Conservation (phyloP, 2,329 filamentous ascomycete species). For the Claviceps digitariae region DNA sequence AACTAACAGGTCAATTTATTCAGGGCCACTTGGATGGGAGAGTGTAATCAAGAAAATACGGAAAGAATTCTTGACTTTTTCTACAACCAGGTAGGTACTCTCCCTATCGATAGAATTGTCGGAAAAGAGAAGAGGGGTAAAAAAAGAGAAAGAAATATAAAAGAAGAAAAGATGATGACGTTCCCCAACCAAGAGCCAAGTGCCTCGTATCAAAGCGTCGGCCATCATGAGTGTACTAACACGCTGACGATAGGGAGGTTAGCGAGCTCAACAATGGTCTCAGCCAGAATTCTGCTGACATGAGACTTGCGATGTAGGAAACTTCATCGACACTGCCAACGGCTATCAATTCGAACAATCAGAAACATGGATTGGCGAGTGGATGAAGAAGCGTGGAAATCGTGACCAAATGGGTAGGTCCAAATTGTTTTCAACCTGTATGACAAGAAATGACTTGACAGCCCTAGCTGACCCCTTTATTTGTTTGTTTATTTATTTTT, state of each 20-base stretch:
- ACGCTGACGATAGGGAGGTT: slow-evolving; percentile 13
- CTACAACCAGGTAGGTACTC: slow-evolving; percentile 33
- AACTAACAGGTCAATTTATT: background rate
- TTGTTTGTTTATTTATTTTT: no score
- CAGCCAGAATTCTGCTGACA: background rate
- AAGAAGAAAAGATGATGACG: no score
- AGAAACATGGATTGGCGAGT: slow-evolving; percentile 56
- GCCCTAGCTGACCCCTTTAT: background rate
- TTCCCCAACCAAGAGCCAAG: background rate
- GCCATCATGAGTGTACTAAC: background rate
- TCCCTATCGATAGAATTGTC: background rate
- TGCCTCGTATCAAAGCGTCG: background rate
- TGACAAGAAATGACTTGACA: background rate
- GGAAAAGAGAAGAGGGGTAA: background rate
- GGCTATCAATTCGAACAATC: slow-evolving; percentile 53
- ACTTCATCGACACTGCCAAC: slow-evolving; percentile 61
- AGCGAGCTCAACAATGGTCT: background rate
- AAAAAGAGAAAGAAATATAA: background rate
- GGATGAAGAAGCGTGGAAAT: slow-evolving; percentile 51
- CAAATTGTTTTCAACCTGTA: background rate
- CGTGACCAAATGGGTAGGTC: slow-evolving; percentile 46
- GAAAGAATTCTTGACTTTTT: slow-evolving; percentile 55
- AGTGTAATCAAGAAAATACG: slow-evolving; percentile 46
- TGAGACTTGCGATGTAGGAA: slow-evolving; percentile 28
- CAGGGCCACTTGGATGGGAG: slow-evolving; percentile 45